A percentile compares a stretch with the other conserved stretches of the same genome.
Evolutionary conservation across 176 grass and related monocot species (phyloP).

Genomic region (Oryza glaberrima): DNA sequence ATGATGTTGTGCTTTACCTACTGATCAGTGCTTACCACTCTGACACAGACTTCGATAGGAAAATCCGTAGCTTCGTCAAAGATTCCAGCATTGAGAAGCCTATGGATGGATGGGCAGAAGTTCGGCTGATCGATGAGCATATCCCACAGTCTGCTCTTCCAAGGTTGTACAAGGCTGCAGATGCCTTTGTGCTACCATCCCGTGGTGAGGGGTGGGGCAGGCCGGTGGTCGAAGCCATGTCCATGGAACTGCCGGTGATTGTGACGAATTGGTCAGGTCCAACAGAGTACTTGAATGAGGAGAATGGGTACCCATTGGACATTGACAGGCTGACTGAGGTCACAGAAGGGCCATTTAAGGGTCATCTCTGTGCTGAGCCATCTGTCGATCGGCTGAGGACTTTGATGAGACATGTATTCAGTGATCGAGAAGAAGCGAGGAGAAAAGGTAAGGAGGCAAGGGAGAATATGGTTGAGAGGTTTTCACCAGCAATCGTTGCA

Average conservation of each 20-base stretch:
- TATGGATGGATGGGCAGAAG: slow-evolving; percentile 51
- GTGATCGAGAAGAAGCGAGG: slow-evolving; percentile 43
- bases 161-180: slow-evolving; percentile 52
- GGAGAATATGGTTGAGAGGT: slow-evolving; percentile 55
- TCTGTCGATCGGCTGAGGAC: slow-evolving; percentile 46
- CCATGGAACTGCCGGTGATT: slow-evolving; percentile 70
- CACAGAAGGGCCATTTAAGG: slow-evolving; percentile 65
- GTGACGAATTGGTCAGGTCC: slow-evolving; percentile 74
- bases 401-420: slow-evolving; percentile 60
- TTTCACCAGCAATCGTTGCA: slow-evolving; percentile 59
- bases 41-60: slow-evolving; percentile 45
- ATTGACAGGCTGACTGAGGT: slow-evolving; percentile 47
- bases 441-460: slow-evolving; percentile 66
- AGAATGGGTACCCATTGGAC: slow-evolving; percentile 65
- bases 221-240: slow-evolving; percentile 69
- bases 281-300: slow-evolving; percentile 63
- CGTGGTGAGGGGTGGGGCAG: slow-evolving; percentile 73
- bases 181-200: slow-evolving; percentile 67
- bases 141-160: slow-evolving; percentile 64
- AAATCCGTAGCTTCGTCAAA: slow-evolving; percentile 47
- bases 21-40: slow-evolving; percentile 69
- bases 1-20: slow-evolving; percentile 55
- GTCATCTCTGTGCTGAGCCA: slow-evolving; percentile 64
- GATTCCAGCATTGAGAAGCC: slow-evolving; percentile 45
- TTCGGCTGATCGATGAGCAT: slow-evolving; percentile 53